phyloP scores from a whole-genome alignment of 2,329 filamentous ascomycete genomes.

The Fusarium temperatum region DNA sequence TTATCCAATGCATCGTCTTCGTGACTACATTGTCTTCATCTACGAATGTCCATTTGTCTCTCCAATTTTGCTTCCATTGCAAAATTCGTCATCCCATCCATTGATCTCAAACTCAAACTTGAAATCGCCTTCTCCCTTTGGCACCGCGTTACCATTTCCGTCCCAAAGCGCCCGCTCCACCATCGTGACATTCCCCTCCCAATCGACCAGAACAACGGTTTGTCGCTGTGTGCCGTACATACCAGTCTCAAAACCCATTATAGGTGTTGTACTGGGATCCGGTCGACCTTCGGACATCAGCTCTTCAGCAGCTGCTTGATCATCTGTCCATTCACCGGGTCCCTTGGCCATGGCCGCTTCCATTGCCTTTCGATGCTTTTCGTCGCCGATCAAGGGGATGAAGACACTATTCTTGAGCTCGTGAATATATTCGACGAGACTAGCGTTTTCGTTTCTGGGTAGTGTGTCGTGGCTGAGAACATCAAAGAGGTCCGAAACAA shows the following conservation, averaged over 20 bases:
- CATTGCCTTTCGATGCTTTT: conserved; percentile 56
- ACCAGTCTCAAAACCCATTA: conserved; percentile 63
- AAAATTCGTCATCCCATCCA: conserved; percentile 54
- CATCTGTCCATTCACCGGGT: conserved; percentile 50
- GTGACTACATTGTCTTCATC: not conserved
- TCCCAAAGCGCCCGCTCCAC: conserved; percentile 70
- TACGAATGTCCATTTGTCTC: conserved; percentile 4
- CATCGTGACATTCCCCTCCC: conserved; percentile 69
- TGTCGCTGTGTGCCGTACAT: conserved; percentile 73
- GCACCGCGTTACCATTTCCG: conserved; percentile 62
- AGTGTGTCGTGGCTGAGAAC: conserved; percentile 68
- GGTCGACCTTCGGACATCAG: conserved; percentile 50
- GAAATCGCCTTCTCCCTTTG: conserved; percentile 64
- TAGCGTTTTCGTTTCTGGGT: conserved; percentile 52
- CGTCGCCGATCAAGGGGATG: conserved; percentile 65
- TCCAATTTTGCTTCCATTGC: conserved; percentile 1
- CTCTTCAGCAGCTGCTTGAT: conserved; percentile 50
- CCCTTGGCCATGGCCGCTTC: conserved; percentile 51
- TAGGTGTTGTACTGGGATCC: conserved; percentile 44
- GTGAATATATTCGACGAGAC: conserved; percentile 63
- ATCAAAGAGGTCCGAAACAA: conserved; percentile 61
- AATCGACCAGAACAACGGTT: conserved; percentile 69
- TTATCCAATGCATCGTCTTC: not conserved
- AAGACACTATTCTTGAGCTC: conserved; percentile 69
- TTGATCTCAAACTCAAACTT: conserved; percentile 66